A percentile compares a stretch with the other conserved stretches of the same genome.
Evolutionary conservation across 2,329 filamentous ascomycete species (phyloP).

Genomic region (Scytalidium sp.): DNA sequence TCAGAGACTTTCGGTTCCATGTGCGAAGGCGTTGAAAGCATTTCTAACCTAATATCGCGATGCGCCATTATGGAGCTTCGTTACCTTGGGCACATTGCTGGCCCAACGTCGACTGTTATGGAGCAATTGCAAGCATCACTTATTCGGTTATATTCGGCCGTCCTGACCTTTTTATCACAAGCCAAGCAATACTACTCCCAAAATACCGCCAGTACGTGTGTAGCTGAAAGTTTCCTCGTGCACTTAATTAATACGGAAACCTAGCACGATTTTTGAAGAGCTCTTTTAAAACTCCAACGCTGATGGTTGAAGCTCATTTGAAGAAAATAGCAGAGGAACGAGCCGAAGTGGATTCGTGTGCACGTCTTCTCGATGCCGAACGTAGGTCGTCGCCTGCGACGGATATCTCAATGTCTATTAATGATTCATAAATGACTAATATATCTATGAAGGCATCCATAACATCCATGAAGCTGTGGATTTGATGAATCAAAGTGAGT

Average conservation of each 20-base stretch:
- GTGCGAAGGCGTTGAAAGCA: slow-evolving; percentile 8
- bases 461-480: too few relatives aligned
- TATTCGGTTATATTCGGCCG: slow-evolving; percentile 1
- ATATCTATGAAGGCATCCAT: too few relatives aligned
- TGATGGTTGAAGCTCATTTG: background rate
- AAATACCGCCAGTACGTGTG: slow-evolving; percentile 7
- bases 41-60: slow-evolving; percentile 8
- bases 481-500: too few relatives aligned
- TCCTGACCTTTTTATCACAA: background rate
- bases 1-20: slow-evolving; percentile 6
- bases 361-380: background rate
- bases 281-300: background rate
- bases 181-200: slow-evolving; percentile 1
- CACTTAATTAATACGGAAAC: too few relatives aligned
- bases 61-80: slow-evolving; percentile 10
- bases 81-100: slow-evolving; percentile 2
- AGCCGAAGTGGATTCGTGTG: background rate
- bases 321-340: background rate
- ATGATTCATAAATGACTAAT: too few relatives aligned
- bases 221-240: too few relatives aligned
- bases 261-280: background rate
- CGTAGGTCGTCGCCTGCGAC: too few relatives aligned
- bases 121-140: slow-evolving; percentile 5
- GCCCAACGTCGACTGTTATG: background rate
- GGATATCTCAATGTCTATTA: too few relatives aligned